Evolutionary conservation across 169 alveolate genomes (phyloP), one percentile per base, ranked within the genome.

Genomic region (Eimeria necatrix): DNA sequence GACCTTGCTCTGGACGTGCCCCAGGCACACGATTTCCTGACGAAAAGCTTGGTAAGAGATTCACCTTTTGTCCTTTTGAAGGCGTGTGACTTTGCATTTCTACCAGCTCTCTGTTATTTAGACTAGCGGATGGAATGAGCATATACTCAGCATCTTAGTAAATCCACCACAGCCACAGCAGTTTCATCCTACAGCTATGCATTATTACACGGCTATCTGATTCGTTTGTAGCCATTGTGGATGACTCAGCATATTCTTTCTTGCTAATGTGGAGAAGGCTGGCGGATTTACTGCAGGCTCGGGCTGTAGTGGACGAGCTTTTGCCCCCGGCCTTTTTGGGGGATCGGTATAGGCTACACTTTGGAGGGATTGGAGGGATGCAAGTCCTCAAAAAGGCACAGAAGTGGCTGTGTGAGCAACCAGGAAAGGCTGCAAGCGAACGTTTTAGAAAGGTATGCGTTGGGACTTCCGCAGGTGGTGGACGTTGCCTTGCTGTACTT

Each of bases 351-450:
- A 92, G 96, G 73, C 94, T 93, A 59, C 93, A 93, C 71, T 93
- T 68, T 32, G 96, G 96, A 22, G 96, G 96, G 22, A 60, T 26
- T 32, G 93, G 83, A 32, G 96, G 96, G 91, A 84, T 93, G 93
- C 93, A 73, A 53, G 91, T 83, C 86, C 68, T 93, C 32, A 87
- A 86, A 74, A 83, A 84, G 70, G 96, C 88, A 26, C 94, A 87
- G 48, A 83, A 86, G 94, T 93, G 96, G 96, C 85, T 83, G 9
- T 74, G 81, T 49, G 88, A 70, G 24, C 93, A 83, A 49, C 84
- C 84, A 51, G 95, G 91, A 16, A 92, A 91, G 74, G 91, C 81
- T 53, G 83, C 78, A 46, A 78, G 91, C 41, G 87, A 46, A 71
- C 85, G 94, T 12, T 56, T 89, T 32, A 74, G 94, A 22, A 89